A percentile compares a stretch with the other conserved stretches of the same genome.
Conservation (phyloP, 495 filamentous ascomycete genomes). For the Evernia prunastri region DNA sequence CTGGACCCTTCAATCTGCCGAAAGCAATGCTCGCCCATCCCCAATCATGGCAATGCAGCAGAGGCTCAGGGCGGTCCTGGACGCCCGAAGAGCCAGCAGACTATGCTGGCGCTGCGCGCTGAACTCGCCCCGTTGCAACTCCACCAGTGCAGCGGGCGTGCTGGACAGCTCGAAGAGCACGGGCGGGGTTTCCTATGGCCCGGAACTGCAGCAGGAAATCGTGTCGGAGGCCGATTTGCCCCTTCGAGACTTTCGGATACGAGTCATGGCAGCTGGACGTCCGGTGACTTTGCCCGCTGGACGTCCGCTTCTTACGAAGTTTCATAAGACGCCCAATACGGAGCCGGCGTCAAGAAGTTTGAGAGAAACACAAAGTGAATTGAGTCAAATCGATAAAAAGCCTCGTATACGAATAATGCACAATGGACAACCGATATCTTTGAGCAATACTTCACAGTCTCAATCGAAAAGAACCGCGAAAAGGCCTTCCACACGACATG, state of each 20-base stretch:
- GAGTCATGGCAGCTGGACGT: neutral
- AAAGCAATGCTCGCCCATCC: neutral
- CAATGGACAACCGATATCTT: neutral
- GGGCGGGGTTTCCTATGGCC: neutral
- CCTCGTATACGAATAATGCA: neutral
- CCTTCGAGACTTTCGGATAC: neutral
- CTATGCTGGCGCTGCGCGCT: conserved; percentile 18
- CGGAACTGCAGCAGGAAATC: neutral
- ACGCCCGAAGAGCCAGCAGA: neutral
- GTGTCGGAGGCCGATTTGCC: neutral
- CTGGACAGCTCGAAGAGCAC: neutral
- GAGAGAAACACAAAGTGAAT: no score
- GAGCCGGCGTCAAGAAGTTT: no score
- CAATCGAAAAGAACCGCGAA: no score
- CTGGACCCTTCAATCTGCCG: neutral
- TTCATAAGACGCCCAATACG: no score
- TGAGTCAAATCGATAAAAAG: no score
- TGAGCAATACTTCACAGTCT: no score
- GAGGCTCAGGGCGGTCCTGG: neutral
- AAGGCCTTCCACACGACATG: no score
- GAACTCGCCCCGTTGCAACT: neutral
- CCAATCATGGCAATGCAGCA: neutral
- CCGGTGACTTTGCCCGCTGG: neutral
- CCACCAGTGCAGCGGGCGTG: neutral
- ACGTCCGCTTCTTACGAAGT: no score